Evolutionary conservation across 352 stramenopile genomes (phyloP).

Genomic region (Globisporangium orthogonon): DNA sequence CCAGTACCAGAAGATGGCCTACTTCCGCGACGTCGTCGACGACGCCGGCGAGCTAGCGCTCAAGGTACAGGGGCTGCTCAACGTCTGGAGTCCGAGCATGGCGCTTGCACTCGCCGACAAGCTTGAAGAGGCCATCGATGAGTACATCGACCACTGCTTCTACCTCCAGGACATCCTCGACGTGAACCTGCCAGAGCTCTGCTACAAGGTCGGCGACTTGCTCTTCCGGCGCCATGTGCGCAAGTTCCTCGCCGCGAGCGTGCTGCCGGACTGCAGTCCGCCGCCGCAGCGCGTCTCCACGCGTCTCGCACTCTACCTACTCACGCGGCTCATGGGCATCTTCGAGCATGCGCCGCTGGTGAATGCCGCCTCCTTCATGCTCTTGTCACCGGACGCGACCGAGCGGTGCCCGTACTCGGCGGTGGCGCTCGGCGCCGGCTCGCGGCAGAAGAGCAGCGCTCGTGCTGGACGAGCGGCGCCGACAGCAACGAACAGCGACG

Average conservation of each 20-base stretch:
- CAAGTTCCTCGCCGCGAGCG: slow-evolving; percentile 54
- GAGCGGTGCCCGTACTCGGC: slow-evolving; percentile 58
- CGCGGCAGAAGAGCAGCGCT: slow-evolving; percentile 12
- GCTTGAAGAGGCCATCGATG: slow-evolving; percentile 72
- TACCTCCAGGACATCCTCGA: slow-evolving; percentile 83
- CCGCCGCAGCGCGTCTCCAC: slow-evolving; percentile 72
- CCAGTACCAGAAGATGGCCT: slow-evolving; percentile 63
- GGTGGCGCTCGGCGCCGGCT: slow-evolving; percentile 47
- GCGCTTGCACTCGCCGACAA: slow-evolving; percentile 44
- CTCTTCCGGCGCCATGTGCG: slow-evolving; percentile 70
- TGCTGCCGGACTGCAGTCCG: slow-evolving; percentile 71
- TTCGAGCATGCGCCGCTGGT: slow-evolving; percentile 77
- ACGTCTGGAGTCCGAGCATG: slow-evolving; percentile 33
- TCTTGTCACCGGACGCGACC: slow-evolving; percentile 53
- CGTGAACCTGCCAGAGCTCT: slow-evolving; percentile 77
- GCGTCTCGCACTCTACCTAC: slow-evolving; percentile 65
- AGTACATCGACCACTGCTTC: slow-evolving; percentile 82
- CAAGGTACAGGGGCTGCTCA: slow-evolving; percentile 69
- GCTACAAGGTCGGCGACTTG: slow-evolving; percentile 71
- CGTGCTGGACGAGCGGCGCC: neutral
- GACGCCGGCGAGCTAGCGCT: slow-evolving; percentile 68
- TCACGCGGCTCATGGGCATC: slow-evolving; percentile 67
- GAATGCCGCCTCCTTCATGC: slow-evolving; percentile 74
- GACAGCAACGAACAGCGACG: neutral
- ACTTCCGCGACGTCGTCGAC: slow-evolving; percentile 79